Conservation (phyloP, 2,329 filamentous ascomycete species). For the Xylaria sp. region DNA sequence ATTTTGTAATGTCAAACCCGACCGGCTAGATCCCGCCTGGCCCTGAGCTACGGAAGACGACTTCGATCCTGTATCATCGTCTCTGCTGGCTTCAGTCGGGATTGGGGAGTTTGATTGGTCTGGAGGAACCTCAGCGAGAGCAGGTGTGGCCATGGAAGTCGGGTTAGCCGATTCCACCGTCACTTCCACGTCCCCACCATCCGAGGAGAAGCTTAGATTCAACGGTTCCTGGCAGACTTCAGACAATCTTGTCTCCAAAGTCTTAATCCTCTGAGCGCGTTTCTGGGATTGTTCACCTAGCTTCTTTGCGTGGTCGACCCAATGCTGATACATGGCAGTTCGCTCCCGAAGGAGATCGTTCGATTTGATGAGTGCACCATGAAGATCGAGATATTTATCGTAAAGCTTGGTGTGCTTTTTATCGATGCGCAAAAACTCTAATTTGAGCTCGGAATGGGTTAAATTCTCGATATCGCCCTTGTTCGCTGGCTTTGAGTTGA, state of each 20-base stretch:
- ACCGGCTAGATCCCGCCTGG: neutral
- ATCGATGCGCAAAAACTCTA: conserved; percentile 54
- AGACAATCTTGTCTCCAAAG: conserved; percentile 54
- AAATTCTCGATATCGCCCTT: conserved; percentile 38
- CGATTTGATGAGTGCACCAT: conserved; percentile 44
- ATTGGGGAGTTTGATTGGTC: neutral
- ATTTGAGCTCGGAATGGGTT: conserved; percentile 40
- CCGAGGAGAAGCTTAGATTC: conserved; percentile 43
- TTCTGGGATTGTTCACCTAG: conserved; percentile 51
- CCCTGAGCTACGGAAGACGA: conserved; percentile 2
- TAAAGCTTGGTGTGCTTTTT: conserved; percentile 56
- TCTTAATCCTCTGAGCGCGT: conserved; percentile 53
- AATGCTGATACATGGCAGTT: conserved; percentile 56
- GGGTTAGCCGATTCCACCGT: conserved; percentile 13
- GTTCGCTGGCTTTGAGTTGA: conserved; percentile 33
- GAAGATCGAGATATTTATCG: conserved; percentile 42
- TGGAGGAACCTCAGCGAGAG: neutral
- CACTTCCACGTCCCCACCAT: conserved; percentile 27
- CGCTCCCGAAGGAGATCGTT: conserved; percentile 56
- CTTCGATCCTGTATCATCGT: neutral
- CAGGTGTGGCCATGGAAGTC: conserved; percentile 11
- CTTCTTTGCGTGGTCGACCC: conserved; percentile 58
- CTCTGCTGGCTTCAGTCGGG: neutral
- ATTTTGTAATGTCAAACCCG: neutral
- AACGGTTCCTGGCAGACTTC: conserved; percentile 35